Conservation (phyloP, 2,329 filamentous ascomycete species). For the Neofusicoccum cordaticola region DNA sequence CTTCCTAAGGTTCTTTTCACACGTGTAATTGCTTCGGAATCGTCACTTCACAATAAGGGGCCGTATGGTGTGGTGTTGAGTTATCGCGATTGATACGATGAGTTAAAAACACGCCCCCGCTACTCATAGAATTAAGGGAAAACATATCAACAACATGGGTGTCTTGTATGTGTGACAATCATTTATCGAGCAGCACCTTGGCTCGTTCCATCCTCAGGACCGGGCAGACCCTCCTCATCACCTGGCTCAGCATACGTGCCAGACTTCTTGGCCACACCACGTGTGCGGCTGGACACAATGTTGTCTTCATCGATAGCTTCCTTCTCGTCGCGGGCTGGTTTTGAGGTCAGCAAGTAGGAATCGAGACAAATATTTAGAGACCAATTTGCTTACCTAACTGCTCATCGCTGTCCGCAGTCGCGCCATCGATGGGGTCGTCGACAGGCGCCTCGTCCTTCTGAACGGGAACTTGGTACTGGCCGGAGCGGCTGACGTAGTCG, state of each 20-base stretch:
- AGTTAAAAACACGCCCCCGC: too few species aligned
- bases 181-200: too few species aligned
- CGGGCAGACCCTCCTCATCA: constrained; percentile 49
- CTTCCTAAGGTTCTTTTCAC: too few species aligned
- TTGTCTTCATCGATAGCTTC: constrained; percentile 50
- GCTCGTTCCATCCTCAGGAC: constrained; percentile 33
- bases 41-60: too few species aligned
- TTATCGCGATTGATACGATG: too few species aligned
- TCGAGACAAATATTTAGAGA: neutral
- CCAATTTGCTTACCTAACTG: constrained; percentile 40
- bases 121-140: too few species aligned
- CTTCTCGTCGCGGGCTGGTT: constrained; percentile 44
- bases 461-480: constrained; percentile 47
- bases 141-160: too few species aligned
- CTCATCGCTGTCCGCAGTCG: constrained; percentile 47
- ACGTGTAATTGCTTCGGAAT: too few species aligned
- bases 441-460: constrained; percentile 46
- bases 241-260: constrained; percentile 52
- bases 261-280: constrained; percentile 45
- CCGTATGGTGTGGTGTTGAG: too few species aligned
- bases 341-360: neutral
- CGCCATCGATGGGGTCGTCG: constrained; percentile 45
- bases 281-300: constrained; percentile 44
- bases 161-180: too few species aligned
- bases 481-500: constrained; percentile 47